Conservation (phyloP, 2,329 filamentous ascomycete genomes). For the Beauveria rudraprayagi region DNA sequence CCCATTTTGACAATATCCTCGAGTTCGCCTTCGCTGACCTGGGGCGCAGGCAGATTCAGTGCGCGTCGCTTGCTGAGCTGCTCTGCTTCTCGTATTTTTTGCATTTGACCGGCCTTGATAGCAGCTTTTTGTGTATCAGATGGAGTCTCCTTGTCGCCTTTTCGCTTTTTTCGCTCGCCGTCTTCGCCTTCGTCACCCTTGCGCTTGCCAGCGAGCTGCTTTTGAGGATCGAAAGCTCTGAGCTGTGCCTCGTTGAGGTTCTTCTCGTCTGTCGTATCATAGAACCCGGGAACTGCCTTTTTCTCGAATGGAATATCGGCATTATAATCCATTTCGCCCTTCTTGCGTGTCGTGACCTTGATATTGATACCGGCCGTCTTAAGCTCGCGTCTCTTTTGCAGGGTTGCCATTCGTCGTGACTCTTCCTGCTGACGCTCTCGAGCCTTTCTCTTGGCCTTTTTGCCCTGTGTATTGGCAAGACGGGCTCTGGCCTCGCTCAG, state of each 20-base stretch:
- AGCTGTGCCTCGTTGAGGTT: slow-evolving; percentile 74
- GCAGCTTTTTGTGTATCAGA: slow-evolving; percentile 78
- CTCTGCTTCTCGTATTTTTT: slow-evolving; percentile 91
- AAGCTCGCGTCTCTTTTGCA: slow-evolving; percentile 92
- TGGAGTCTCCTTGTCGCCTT: slow-evolving; percentile 77
- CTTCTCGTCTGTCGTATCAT: slow-evolving; percentile 82
- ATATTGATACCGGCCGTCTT: slow-evolving; percentile 98
- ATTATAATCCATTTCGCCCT: slow-evolving; percentile 99
- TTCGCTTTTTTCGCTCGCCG: slow-evolving; percentile 75
- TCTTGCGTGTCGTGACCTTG: slow-evolving; percentile 84
- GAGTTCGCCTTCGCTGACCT: slow-evolving; percentile 85
- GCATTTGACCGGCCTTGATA: slow-evolving; percentile 86
- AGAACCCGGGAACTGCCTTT: slow-evolving; percentile 79
- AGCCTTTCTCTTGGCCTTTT: slow-evolving; percentile 97
- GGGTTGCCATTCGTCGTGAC: slow-evolving; percentile 75
- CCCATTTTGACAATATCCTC: slow-evolving; percentile 99
- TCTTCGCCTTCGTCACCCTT: slow-evolving; percentile 88
- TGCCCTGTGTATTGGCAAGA: slow-evolving; percentile 94
- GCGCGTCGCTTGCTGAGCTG: slow-evolving; percentile 87
- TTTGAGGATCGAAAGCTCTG: slow-evolving; percentile 81
- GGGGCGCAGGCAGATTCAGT: slow-evolving; percentile 77
- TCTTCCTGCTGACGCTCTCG: slow-evolving; percentile 93
- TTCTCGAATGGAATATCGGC: slow-evolving; percentile 98
- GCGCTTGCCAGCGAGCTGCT: slow-evolving; percentile 82
- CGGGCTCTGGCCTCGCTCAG: slow-evolving; percentile 92